Evolutionary conservation across 805 yeast species (phyloP), one percentile per base, ranked within the genome.

Genomic region (Saccharomycopsis sp.): DNA sequence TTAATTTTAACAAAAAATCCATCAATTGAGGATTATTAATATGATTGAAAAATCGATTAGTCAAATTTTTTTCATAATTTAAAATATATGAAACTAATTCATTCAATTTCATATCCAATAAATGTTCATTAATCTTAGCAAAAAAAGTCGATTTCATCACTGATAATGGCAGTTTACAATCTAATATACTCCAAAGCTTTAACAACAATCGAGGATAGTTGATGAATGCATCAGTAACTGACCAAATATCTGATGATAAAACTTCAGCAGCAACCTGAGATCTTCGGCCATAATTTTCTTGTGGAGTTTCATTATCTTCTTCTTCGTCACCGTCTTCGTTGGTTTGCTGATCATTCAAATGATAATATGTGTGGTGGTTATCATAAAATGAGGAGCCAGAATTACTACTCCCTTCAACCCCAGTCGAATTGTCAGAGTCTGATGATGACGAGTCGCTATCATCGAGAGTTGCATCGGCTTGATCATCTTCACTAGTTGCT

Each of bases 1-100:
- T 85, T 17, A 93, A 81, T 59, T 90, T 84, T 45, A 93, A 68
- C 46, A 93, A 65, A 56, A 90, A 86, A 63, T 93, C 98, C 89
- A 90, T 89, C 47, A 93, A 64, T 40, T 96, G 88, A 2, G 97
- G 96, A 48, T 89, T 85, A 56, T 88, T 96, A 48, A 93, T 78
- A 62, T 90, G 96, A 44, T 72, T 73, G 62, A 90, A 68, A 59
- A 90, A 87, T 50, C 85, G 74, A 54, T 81, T 85, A 28, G 88
- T 96, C 48, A 93, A 67, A 53, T 72, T 67, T 5, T 17, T 26
- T 1, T 75, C 71, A 58, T 84, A 88, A 26, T 75, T 68, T 43
- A 86, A 63, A 38, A 93, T 75, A 58, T 85, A 90, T 14, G 65
- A 63, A 42, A 78, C 65, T 63, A 77, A 51, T 66, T 84, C 90